These are phyloP conservation scores for Arachis stenosperma DNA, from an alignment of 306 rosid species.

Conservation along the genomic window DNA sequence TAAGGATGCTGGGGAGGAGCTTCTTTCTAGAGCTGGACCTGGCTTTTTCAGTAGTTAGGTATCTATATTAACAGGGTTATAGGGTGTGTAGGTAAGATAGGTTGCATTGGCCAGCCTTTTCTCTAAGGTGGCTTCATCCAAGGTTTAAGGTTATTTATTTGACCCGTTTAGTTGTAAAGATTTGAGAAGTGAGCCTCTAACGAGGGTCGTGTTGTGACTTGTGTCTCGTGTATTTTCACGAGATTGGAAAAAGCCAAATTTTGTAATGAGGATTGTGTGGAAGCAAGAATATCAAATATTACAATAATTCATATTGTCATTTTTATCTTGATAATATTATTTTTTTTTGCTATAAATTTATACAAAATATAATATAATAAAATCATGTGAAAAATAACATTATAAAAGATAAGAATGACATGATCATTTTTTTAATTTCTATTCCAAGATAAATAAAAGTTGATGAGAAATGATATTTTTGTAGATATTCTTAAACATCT, in stretches of 20 bases:
- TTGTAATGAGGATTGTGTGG: conserved; percentile 30
- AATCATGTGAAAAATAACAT: too few species aligned
- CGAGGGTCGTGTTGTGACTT: conserved; percentile 22
- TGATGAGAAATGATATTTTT: too few species aligned
- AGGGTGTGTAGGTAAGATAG: conserved; percentile 16
- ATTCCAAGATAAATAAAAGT: too few species aligned
- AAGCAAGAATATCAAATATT: too few species aligned
- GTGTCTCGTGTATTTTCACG: conserved; percentile 10
- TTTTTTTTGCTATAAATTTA: too few species aligned
- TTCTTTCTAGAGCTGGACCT: conserved; percentile 81
- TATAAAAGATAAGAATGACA: too few species aligned
- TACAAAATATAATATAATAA: too few species aligned
- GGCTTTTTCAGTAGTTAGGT: conserved; percentile 63
- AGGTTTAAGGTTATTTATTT: neutral
- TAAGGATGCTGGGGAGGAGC: conserved; percentile 88
- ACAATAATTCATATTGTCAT: too few species aligned
- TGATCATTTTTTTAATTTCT: too few species aligned
- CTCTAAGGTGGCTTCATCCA: conserved; percentile 20
- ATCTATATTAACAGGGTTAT: neutral
- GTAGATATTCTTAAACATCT: too few species aligned
- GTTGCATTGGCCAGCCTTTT: conserved; percentile 13
- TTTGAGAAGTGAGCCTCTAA: conserved; percentile 16
- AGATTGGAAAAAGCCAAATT: conserved; percentile 44
- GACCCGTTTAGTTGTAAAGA: conserved; percentile 23
- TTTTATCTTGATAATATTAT: too few species aligned